These are phyloP conservation scores for Cyathus striatus DNA, from an alignment of 768 basidiomycete species.

Conservation along the genomic window DNA sequence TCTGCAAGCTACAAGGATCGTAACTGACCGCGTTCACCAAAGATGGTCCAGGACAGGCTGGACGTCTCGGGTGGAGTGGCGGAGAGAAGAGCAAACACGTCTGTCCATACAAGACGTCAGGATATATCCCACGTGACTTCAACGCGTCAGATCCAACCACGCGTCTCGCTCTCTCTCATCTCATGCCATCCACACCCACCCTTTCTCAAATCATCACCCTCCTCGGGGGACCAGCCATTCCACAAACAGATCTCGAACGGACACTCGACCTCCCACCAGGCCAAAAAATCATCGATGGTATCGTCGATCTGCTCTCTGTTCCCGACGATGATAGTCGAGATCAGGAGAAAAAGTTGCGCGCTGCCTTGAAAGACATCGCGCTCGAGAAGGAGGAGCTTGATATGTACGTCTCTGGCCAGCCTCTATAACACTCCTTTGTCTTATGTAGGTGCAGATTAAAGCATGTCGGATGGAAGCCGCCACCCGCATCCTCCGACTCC, in stretches of 20 bases:
- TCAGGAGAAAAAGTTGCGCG: conserved; percentile 3
- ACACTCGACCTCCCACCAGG: conserved; percentile 24
- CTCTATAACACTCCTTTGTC: too few relatives aligned
- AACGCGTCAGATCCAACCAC: conserved; percentile 4
- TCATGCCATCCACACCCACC: not conserved
- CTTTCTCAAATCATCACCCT: conserved; percentile 9
- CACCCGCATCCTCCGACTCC: too few relatives aligned
- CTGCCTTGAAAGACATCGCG: conserved; percentile 20
- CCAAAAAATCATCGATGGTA: conserved; percentile 23
- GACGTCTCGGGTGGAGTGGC: too few relatives aligned
- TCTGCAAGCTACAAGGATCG: too few relatives aligned
- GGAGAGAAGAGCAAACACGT: too few relatives aligned
- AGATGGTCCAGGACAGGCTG: too few relatives aligned
- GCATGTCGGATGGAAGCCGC: too few relatives aligned
- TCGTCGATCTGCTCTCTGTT: conserved; percentile 20
- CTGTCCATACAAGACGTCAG: too few relatives aligned
- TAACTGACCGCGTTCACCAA: too few relatives aligned
- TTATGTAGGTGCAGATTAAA: too few relatives aligned
- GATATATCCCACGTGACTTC: too few relatives aligned
- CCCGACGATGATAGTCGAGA: conserved; percentile 6
- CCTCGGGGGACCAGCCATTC: conserved; percentile 24
- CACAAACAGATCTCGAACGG: conserved; percentile 25
- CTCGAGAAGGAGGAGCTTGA: conserved; percentile 23
- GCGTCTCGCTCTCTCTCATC: not conserved
- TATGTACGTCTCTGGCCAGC: conserved; percentile 12